phyloP scores from a whole-genome alignment of 495 filamentous ascomycete species.

The Lasiosphaeris hirsuta region DNA sequence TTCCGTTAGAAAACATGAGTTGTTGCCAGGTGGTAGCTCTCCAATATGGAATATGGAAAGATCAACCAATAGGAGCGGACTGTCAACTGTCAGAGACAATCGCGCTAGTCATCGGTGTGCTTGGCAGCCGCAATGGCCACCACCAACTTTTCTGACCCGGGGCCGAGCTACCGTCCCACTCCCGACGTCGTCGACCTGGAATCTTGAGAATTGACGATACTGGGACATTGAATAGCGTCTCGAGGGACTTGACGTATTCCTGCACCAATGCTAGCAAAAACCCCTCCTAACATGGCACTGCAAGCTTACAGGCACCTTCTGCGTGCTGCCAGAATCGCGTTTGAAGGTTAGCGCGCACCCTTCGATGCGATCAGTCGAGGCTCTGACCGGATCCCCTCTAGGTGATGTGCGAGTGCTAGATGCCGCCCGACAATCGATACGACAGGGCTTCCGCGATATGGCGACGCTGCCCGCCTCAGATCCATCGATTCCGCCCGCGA shows the following conservation, averaged over 20 bases:
- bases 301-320: conserved; percentile 79
- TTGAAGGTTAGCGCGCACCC: conserved; percentile 57
- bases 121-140: too few relatives aligned
- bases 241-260: neutral
- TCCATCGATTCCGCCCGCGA: conserved; percentile 44
- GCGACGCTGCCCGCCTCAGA: conserved; percentile 53
- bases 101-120: too few relatives aligned
- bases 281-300: conserved; percentile 45
- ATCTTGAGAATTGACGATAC: neutral
- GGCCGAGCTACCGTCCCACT: too few relatives aligned
- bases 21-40: too few relatives aligned
- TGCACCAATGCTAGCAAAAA: neutral
- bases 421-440: conserved; percentile 68
- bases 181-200: too few relatives aligned
- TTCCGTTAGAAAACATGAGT: too few relatives aligned
- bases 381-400: conserved; percentile 28
- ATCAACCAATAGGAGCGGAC: too few relatives aligned
- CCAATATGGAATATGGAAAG: too few relatives aligned
- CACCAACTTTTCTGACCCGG: too few relatives aligned
- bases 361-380: neutral
- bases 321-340: conserved; percentile 78
- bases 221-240: neutral
- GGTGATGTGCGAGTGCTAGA: conserved; percentile 63
- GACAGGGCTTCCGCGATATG: conserved; percentile 66
- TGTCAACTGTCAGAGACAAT: too few relatives aligned